Conservation (phyloP, 2,329 filamentous ascomycete genomes). For the Beauveria australis region DNA sequence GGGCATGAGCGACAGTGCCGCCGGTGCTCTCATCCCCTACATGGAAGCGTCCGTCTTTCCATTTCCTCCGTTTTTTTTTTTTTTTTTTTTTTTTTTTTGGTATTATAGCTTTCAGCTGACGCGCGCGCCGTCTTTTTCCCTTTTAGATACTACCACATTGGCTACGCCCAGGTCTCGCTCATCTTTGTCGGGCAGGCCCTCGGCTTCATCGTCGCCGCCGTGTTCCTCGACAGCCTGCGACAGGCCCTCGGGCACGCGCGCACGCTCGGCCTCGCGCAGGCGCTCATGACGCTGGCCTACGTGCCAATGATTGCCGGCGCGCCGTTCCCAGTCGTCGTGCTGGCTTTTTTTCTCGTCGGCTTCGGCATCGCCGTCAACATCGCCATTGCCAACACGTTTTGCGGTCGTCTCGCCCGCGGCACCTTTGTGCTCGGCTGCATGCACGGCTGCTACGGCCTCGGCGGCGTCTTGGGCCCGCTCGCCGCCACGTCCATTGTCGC, state of each 20-base stretch:
- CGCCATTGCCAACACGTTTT: conserved; percentile 52
- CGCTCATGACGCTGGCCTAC: conserved; percentile 55
- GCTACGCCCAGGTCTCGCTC: conserved; percentile 70
- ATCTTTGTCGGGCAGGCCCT: conserved; percentile 73
- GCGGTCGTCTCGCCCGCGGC: conserved; percentile 42
- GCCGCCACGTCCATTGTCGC: conserved; percentile 68
- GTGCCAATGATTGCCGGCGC: conserved; percentile 57
- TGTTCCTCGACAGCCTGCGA: conserved; percentile 57
- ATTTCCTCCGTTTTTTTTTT: no score
- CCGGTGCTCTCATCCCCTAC: conserved; percentile 73
- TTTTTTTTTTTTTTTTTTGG: no score
- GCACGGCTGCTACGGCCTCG: conserved; percentile 61
- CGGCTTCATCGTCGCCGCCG: conserved; percentile 67
- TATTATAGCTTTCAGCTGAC: not conserved
- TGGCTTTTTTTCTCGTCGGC: conserved; percentile 61
- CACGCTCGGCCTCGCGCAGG: conserved; percentile 57
- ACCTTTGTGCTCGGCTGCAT: conserved; percentile 51
- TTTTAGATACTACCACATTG: conserved; percentile 57
- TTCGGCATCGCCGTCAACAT: conserved; percentile 49
- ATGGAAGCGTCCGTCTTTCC: conserved; percentile 49
- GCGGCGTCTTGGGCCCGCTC: conserved; percentile 59
- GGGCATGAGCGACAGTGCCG: conserved; percentile 66
- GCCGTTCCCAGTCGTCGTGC: conserved; percentile 60
- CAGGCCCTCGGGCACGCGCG: conserved; percentile 56
- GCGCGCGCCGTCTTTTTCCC: not conserved